phyloP scores from a whole-genome alignment of 2,329 filamentous ascomycete genomes.

The Pestalotiopsis sp. region DNA sequence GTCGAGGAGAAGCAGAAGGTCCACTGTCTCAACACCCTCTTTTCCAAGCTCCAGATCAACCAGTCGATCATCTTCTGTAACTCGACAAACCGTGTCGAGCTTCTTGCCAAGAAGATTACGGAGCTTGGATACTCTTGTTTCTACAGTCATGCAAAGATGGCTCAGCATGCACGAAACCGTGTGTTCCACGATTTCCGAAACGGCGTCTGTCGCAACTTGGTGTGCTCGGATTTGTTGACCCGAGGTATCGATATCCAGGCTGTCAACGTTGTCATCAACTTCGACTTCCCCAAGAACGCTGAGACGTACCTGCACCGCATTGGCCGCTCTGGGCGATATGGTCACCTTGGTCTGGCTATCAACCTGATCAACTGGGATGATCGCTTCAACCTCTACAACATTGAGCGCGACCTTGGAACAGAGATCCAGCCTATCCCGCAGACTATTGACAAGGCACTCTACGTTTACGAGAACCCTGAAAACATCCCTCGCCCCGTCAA shows the following conservation, averaged over 20 bases:
- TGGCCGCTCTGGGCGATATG: slow-evolving; percentile 94
- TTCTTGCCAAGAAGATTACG: slow-evolving; percentile 98
- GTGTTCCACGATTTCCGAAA: slow-evolving; percentile 99
- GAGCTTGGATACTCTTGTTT: slow-evolving; percentile 99
- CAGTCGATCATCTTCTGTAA: slow-evolving; percentile 99
- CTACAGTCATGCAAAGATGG: slow-evolving; percentile 98
- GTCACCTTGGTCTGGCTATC: slow-evolving; percentile 95
- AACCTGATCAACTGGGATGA: slow-evolving; percentile 99
- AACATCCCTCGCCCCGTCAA: slow-evolving; percentile 83
- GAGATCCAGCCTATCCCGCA: slow-evolving; percentile 97
- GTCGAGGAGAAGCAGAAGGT: slow-evolving; percentile 99
- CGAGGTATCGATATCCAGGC: slow-evolving; percentile 99
- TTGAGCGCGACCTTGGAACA: slow-evolving; percentile 94
- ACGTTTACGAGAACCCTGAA: slow-evolving; percentile 96
- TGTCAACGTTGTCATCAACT: slow-evolving; percentile 99
- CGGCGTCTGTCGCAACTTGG: slow-evolving; percentile 94
- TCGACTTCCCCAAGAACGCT: slow-evolving; percentile 98
- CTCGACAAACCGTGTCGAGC: slow-evolving; percentile 96
- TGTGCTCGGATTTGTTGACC: slow-evolving; percentile 95
- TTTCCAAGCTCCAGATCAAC: slow-evolving; percentile 99
- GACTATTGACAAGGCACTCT: slow-evolving; percentile 95
- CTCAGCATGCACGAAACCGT: slow-evolving; percentile 93
- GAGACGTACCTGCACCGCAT: slow-evolving; percentile 99
- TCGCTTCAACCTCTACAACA: slow-evolving; percentile 97
- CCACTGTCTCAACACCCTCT: slow-evolving; percentile 97